Percentiles rank a stretch among this genome's conserved stretches.
phyloP scores from a whole-genome alignment of 805 yeast genomes.

The Wickerhamomyces pijperi region DNA sequence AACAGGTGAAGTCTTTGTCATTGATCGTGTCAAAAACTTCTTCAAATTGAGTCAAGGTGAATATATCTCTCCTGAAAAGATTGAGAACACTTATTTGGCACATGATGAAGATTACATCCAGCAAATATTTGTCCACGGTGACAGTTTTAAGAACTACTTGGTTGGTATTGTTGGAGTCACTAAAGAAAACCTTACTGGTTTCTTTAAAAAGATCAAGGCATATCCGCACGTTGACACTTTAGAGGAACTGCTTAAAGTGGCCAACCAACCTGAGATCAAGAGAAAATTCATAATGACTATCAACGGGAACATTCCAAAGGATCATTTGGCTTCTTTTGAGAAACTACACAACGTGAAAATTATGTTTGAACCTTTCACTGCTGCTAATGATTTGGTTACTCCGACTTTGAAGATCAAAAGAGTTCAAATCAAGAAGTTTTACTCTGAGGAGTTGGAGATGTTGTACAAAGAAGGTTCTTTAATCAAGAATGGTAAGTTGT shows the following conservation, averaged over 20 bases:
- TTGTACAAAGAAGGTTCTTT: slow-evolving; percentile 43
- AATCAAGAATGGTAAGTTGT: slow-evolving; percentile 16
- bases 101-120: slow-evolving; percentile 33
- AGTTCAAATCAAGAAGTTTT: slow-evolving; percentile 34
- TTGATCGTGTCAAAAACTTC: slow-evolving; percentile 71
- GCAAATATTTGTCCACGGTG: slow-evolving; percentile 57
- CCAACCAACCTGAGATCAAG: slow-evolving; percentile 13
- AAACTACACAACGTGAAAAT: slow-evolving; percentile 43
- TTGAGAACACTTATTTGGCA: slow-evolving; percentile 52
- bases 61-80: slow-evolving; percentile 65
- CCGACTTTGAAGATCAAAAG: slow-evolving; percentile 57
- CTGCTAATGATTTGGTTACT: slow-evolving; percentile 51
- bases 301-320: slow-evolving; percentile 11
- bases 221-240: slow-evolving; percentile 3
- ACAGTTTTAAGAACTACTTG: slow-evolving; percentile 40
- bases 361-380: slow-evolving; percentile 47
- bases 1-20: slow-evolving; percentile 44
- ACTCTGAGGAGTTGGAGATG: slow-evolving; percentile 25
- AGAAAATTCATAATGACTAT: slow-evolving; percentile 10
- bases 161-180: slow-evolving; percentile 61
- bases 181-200: slow-evolving; percentile 19
- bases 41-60: slow-evolving; percentile 62
- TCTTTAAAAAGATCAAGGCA: slow-evolving; percentile 10
- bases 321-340: slow-evolving; percentile 50
- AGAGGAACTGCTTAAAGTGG: slow-evolving; percentile 6